Percentiles rank a stretch among this genome's conserved stretches.
Evolutionary conservation across 768 basidiomycete genomes (phyloP).

Genomic region (Leccinellum albellum): DNA sequence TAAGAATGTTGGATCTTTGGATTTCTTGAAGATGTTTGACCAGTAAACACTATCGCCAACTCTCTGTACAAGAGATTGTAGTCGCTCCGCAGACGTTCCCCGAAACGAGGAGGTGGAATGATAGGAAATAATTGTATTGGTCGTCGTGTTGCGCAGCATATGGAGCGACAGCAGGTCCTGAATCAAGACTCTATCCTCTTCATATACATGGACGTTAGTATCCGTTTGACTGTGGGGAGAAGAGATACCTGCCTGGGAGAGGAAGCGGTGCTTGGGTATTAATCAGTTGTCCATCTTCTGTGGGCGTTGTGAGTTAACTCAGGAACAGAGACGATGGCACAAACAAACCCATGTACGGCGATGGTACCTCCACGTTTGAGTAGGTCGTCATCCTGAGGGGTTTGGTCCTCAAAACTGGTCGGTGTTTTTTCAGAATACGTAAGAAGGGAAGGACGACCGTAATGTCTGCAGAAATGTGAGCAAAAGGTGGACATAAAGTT

Average conservation of each 20-base stretch:
- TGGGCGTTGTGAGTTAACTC: not conserved
- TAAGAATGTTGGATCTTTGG: conserved; percentile 32
- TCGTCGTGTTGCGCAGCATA: conserved; percentile 32
- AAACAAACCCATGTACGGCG: conserved; percentile 12
- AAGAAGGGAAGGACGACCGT: conserved; percentile 41
- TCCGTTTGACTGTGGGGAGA: not conserved
- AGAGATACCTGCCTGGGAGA: conserved; percentile 14
- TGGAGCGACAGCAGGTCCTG: conserved; percentile 38
- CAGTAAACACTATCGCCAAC: conserved; percentile 35
- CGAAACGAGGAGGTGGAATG: conserved; percentile 19
- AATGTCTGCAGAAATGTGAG: conserved; percentile 33
- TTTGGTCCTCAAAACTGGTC: conserved; percentile 17
- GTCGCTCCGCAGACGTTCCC: conserved; percentile 23
- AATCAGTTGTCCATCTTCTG: conserved; percentile 21
- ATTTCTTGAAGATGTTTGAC: conserved; percentile 27
- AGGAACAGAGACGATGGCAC: not conserved
- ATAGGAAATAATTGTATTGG: conserved; percentile 35
- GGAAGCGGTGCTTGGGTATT: conserved; percentile 31
- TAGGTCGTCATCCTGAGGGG: conserved; percentile 17
- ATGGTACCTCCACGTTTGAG: not conserved
- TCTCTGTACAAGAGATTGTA: conserved; percentile 26
- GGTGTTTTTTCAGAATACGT: conserved; percentile 34
- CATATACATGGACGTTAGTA: not conserved
- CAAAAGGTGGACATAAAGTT: not conserved
- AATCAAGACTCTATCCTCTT: conserved; percentile 22